Evolutionary conservation across 805 yeast species (phyloP).

Genomic region (Lipomyces yamadae): DNA sequence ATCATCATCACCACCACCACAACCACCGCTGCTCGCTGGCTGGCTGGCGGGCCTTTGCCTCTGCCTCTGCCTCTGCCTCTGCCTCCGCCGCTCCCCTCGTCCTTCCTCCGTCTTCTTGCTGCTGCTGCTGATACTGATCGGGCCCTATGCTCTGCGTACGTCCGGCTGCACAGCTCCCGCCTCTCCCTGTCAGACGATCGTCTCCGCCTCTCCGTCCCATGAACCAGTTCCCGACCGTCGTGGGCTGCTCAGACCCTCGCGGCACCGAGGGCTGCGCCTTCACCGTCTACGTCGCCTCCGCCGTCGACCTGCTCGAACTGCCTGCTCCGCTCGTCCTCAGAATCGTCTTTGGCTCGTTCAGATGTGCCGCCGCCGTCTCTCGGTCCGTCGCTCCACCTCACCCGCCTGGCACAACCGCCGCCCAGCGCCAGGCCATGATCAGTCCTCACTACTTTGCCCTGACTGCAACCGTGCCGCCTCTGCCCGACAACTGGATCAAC

Average conservation of each 20-base stretch:
- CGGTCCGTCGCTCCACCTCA: constrained; percentile 25
- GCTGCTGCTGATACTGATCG: not conserved
- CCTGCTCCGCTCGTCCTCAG: constrained; percentile 18
- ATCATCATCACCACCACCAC: too few relatives aligned
- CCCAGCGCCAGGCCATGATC: constrained; percentile 7
- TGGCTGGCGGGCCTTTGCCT: not conserved
- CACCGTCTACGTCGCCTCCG: constrained; percentile 29
- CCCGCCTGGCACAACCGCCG: not conserved
- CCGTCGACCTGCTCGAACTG: constrained; percentile 19
- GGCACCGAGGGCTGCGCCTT: constrained; percentile 30
- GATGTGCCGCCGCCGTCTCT: constrained; percentile 27
- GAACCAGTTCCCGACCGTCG: constrained; percentile 26
- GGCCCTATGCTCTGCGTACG: constrained; percentile 10
- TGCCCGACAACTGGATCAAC: constrained; percentile 29
- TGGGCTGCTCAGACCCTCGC: constrained; percentile 34
- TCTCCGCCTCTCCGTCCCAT: constrained; percentile 3
- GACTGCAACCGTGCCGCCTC: constrained; percentile 26
- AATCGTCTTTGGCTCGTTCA: constrained; percentile 26
- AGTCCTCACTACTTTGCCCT: constrained; percentile 26
- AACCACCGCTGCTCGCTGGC: too few relatives aligned
- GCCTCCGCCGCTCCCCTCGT: not conserved
- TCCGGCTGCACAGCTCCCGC: constrained; percentile 2
- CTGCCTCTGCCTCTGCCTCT: not conserved
- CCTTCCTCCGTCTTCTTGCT: not conserved
- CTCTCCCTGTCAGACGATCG: constrained; percentile 1